Evolutionary conservation across 179 eudicot species (phyloP).

Genomic region (Gypsophila paniculata): DNA sequence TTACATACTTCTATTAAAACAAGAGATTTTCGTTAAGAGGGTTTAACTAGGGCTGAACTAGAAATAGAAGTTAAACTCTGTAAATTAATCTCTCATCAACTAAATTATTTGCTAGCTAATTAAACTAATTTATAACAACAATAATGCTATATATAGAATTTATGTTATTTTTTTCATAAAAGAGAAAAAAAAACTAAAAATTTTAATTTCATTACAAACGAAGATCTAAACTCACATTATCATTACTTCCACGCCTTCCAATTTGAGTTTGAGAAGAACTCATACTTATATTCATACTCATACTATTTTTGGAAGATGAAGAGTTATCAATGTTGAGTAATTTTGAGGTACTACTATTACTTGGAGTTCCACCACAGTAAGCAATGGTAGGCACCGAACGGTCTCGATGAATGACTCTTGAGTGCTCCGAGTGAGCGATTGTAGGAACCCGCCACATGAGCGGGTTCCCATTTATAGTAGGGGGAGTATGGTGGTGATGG

Average conservation of each 20-base stretch:
- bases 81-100: background rate
- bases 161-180: background rate
- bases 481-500: background rate
- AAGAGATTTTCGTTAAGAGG: background rate
- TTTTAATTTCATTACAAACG: slow-evolving; percentile 42
- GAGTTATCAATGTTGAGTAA: slow-evolving; percentile 17
- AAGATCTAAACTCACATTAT: slow-evolving; percentile 91
- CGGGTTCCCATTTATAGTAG: slow-evolving; percentile 68
- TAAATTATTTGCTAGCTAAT: background rate
- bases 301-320: slow-evolving; percentile 13
- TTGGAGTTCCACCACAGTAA: background rate
- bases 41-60: background rate
- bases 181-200: background rate
- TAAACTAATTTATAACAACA: background rate
- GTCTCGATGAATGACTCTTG: slow-evolving; percentile 28
- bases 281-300: background rate
- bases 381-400: slow-evolving; percentile 33
- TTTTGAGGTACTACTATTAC: slow-evolving; percentile 6
- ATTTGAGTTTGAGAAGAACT: slow-evolving; percentile 23
- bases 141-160: background rate
- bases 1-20: background rate
- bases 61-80: background rate
- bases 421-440: slow-evolving; percentile 25
- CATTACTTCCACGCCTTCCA: slow-evolving; percentile 20
- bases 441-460: slow-evolving; percentile 63